Conservation (phyloP, 257 asterid genomes). For the Solanum clarkiae region DNA sequence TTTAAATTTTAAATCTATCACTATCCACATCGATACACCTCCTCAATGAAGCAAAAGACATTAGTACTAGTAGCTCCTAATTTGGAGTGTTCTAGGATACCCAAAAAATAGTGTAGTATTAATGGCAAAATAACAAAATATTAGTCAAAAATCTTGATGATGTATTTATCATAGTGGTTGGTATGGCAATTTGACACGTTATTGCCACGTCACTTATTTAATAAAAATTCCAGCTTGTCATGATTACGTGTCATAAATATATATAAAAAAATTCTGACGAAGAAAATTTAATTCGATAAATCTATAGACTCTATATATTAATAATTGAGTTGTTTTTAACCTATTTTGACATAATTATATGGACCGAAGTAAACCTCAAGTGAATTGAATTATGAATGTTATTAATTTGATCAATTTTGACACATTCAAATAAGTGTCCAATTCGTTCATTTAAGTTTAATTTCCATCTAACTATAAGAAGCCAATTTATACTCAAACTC, state of each 20-base stretch:
- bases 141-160: background rate
- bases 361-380: no score
- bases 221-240: background rate
- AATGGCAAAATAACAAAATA: background rate
- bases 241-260: background rate
- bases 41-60: background rate
- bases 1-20: background rate
- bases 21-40: background rate
- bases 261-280: no score
- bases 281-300: background rate
- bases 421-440: background rate
- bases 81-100: background rate
- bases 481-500: background rate
- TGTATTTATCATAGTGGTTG: background rate
- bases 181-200: background rate
- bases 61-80: background rate
- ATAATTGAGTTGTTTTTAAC: background rate
- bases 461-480: background rate
- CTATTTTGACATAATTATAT: background rate
- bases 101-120: background rate
- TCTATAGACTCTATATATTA: background rate
- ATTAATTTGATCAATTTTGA: no score
- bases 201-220: background rate
- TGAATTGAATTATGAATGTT: no score
- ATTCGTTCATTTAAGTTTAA: background rate